A percentile compares a stretch with the other conserved stretches of the same genome.
phyloP scores from a whole-genome alignment of 129 eudicot genomes.

The Apium graveolens region DNA sequence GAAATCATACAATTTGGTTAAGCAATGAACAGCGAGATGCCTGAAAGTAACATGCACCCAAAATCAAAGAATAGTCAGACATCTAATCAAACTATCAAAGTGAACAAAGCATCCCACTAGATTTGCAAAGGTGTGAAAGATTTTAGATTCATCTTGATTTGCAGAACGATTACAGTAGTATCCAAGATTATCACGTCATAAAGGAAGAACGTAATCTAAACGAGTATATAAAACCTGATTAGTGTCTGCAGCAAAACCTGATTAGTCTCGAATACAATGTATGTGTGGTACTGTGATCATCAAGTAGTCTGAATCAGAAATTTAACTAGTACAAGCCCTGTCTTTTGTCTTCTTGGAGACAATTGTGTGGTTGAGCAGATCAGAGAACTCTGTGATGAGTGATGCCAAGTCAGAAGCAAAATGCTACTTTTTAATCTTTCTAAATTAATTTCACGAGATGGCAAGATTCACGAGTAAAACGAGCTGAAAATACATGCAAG shows the following conservation, averaged over 20 bases:
- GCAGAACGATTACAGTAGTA: neutral
- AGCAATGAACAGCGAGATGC: neutral
- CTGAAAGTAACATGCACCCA: slow-evolving; percentile 6
- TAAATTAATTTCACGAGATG: neutral
- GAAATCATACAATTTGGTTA: neutral
- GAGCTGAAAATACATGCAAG: neutral
- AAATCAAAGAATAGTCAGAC: neutral
- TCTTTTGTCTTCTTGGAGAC: neutral
- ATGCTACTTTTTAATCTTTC: neutral
- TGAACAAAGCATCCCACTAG: neutral
- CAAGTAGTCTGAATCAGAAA: neutral
- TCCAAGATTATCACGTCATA: neutral
- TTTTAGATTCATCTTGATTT: neutral
- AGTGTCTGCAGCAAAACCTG: neutral
- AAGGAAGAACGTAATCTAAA: too few relatives aligned
- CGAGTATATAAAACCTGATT: neutral
- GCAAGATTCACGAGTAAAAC: neutral
- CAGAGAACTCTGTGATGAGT: neutral
- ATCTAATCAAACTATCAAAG: neutral
- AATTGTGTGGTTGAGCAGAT: neutral
- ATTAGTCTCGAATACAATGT: too few relatives aligned
- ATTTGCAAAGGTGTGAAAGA: neutral
- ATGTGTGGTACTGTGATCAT: neutral
- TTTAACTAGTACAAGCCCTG: neutral
- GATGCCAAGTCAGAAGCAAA: neutral